phyloP scores from a whole-genome alignment of 1,139 yeast species.

The Zygosaccharomyces sapae region DNA sequence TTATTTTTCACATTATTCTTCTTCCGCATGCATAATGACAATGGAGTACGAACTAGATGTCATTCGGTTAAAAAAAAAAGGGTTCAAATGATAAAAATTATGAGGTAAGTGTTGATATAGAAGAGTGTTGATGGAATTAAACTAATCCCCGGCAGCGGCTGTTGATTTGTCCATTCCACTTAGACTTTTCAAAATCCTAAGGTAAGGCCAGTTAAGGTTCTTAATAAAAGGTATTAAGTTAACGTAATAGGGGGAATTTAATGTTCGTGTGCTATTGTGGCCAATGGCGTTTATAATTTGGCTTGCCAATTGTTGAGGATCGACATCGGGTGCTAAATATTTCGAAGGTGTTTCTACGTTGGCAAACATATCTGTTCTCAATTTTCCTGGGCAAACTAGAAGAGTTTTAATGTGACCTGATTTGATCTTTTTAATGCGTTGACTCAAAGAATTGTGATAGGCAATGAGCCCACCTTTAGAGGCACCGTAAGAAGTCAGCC shows the following conservation, averaged over 20 bases:
- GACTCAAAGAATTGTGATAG: conserved; percentile 71
- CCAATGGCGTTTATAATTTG: conserved; percentile 54
- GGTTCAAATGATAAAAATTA: background rate
- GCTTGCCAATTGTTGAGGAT: conserved; percentile 60
- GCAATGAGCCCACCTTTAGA: conserved; percentile 83
- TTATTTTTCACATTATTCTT: background rate
- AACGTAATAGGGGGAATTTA: conserved; percentile 72
- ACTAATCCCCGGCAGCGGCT: conserved; percentile 5
- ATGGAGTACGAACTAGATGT: background rate
- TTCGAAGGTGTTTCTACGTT: conserved; percentile 69
- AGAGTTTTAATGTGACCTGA: conserved; percentile 53
- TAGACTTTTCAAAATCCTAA: conserved; percentile 28
- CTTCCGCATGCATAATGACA: background rate
- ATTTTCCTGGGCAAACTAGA: conserved; percentile 82
- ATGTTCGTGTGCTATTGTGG: conserved; percentile 62
- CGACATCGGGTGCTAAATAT: conserved; percentile 75
- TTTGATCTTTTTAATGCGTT: conserved; percentile 52
- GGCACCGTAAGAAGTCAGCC: conserved; percentile 78
- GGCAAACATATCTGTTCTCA: conserved; percentile 66
- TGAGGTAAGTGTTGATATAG: background rate
- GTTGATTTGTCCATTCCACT: conserved; percentile 34
- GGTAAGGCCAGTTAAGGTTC: conserved; percentile 68
- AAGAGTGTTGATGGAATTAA: too few relatives aligned
- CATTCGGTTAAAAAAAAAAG: background rate
- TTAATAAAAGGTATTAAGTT: conserved; percentile 67